These are phyloP conservation scores for Kwoniella bestiolae DNA, from an alignment of 768 basidiomycete species.

Conservation along the genomic window DNA sequence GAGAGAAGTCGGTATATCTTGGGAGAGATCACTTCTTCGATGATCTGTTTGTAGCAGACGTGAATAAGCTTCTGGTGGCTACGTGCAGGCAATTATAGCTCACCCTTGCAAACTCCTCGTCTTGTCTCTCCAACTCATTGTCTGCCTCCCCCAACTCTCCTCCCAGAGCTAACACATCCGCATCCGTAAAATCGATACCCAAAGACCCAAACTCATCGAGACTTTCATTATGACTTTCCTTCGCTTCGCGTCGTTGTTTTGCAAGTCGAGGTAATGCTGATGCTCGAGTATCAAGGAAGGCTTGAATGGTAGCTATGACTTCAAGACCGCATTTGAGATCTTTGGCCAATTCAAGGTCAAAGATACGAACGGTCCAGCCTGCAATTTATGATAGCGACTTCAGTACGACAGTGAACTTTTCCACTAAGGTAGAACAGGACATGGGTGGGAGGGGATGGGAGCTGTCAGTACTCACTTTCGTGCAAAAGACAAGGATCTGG, in stretches of 20 bases:
- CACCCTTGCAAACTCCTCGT: conserved; percentile 64
- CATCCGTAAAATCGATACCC: conserved; percentile 68
- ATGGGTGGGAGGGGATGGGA: not conserved
- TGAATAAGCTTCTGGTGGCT: not conserved
- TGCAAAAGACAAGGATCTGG: conserved; percentile 69
- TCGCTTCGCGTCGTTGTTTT: conserved; percentile 43
- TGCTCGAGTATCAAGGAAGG: conserved; percentile 67
- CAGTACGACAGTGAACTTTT: too few relatives aligned
- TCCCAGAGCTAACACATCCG: conserved; percentile 66
- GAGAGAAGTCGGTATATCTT: conserved; percentile 66
- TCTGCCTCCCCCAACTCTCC: conserved; percentile 55
- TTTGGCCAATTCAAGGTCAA: conserved; percentile 60
- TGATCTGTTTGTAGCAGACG: conserved; percentile 58
- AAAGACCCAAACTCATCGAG: conserved; percentile 73
- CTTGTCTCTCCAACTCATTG: conserved; percentile 58
- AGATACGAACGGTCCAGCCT: conserved; percentile 68
- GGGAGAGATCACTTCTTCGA: conserved; percentile 63
- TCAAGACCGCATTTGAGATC: conserved; percentile 64
- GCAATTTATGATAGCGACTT: conserved; percentile 1
- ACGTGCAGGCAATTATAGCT: conserved; percentile 40
- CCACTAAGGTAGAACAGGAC: too few relatives aligned
- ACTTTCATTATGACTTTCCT: conserved; percentile 67
- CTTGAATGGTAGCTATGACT: conserved; percentile 66
- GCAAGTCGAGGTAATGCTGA: conserved; percentile 61
- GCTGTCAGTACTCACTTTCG: conserved; percentile 60